Conservation (phyloP, 257 asterid species). For the Coffea canephora region DNA sequence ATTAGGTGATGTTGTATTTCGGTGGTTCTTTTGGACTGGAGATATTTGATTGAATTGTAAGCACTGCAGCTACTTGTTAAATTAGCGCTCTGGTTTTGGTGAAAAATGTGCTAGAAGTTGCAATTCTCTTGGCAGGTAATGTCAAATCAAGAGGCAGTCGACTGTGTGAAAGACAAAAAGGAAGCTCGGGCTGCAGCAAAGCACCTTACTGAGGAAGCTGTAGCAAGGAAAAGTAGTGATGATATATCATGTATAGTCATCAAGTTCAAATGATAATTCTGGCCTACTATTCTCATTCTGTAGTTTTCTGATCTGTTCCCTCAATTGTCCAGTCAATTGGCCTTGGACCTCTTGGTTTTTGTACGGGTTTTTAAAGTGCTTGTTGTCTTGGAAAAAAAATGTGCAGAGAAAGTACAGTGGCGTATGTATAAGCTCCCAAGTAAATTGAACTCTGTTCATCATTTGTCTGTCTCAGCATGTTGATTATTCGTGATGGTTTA, state of each 20-base stretch:
- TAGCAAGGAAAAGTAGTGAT: constrained; percentile 65
- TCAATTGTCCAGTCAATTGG: background rate
- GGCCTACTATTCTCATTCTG: background rate
- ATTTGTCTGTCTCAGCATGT: background rate
- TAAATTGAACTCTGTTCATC: background rate
- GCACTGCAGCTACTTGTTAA: background rate
- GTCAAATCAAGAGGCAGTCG: constrained; percentile 90
- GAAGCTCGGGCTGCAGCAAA: constrained; percentile 73
- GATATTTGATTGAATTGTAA: background rate
- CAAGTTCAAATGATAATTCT: constrained; percentile 44
- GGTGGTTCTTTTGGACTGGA: background rate
- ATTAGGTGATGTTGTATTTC: background rate
- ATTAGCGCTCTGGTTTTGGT: background rate
- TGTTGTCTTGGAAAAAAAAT: background rate
- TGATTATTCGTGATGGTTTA: too few relatives aligned
- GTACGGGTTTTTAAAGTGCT: background rate
- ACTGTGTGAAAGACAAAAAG: constrained; percentile 60
- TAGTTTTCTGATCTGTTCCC: background rate
- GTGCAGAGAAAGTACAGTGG: background rate
- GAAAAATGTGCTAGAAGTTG: background rate
- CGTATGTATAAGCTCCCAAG: too few relatives aligned
- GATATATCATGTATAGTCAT: constrained; percentile 76
- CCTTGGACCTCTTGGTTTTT: background rate
- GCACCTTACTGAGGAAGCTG: constrained; percentile 65
- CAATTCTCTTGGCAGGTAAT: constrained; percentile 44